Evolutionary conservation across 192 early-diverging fungal species (phyloP).

Genomic region (Jimgerdemannia lactiflua): DNA sequence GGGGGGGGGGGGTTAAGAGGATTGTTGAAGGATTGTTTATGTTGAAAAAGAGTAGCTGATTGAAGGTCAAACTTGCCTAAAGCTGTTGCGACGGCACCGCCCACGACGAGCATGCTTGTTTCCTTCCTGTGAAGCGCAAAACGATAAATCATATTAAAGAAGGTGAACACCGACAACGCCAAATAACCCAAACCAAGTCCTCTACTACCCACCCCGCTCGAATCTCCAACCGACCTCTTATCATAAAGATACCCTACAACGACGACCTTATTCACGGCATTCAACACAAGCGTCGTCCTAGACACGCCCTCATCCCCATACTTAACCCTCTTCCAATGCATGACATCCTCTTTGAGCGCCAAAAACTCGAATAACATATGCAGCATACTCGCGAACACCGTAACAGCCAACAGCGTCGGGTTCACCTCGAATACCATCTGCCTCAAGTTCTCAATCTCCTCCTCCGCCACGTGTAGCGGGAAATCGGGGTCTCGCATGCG

Average conservation of each 20-base stretch:
- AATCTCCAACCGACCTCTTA: too few relatives aligned
- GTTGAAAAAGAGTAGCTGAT: too few relatives aligned
- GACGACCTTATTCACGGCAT: too few relatives aligned
- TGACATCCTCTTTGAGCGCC: too few relatives aligned
- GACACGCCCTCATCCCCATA: too few relatives aligned
- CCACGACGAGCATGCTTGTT: conserved; percentile 47
- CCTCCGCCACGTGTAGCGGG: conserved; percentile 31
- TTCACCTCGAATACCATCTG: conserved; percentile 55
- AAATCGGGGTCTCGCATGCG: conserved; percentile 31
- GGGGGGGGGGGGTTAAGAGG: background rate
- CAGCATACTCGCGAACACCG: conserved; percentile 41
- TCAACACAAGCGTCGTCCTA: too few relatives aligned
- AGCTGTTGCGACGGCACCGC: conserved; percentile 37
- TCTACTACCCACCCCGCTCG: too few relatives aligned
- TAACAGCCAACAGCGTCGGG: conserved; percentile 49
- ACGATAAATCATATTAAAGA: too few relatives aligned
- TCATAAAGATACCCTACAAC: too few relatives aligned
- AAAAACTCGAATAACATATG: conserved; percentile 13
- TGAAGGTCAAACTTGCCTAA: background rate
- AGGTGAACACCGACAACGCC: too few relatives aligned
- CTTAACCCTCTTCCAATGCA: too few relatives aligned
- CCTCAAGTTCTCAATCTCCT: conserved; percentile 45
- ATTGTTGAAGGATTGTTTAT: background rate
- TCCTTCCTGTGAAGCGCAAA: conserved; percentile 22
- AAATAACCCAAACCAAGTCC: too few relatives aligned